Percentiles rank a stretch among this genome's conserved stretches.
These are phyloP conservation scores for Coemansia sp. DNA, from an alignment of 192 early-diverging fungal species.

Conservation along the genomic window DNA sequence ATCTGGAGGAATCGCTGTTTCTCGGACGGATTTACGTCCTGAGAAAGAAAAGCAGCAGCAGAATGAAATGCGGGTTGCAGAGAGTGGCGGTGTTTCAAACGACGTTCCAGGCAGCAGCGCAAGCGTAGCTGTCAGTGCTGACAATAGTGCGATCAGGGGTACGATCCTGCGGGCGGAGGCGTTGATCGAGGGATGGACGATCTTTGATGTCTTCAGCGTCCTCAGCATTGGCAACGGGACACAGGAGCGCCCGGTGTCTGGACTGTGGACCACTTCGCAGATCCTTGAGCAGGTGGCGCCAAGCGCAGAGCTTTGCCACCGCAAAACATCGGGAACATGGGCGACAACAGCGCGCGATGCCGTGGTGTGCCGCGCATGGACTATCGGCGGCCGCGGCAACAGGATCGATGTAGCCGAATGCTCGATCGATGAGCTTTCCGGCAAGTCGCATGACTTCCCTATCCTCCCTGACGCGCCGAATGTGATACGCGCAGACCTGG, in stretches of 20 bases:
- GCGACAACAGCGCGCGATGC: conserved; percentile 37
- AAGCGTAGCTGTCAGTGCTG: neutral
- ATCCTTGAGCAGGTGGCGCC: conserved; percentile 15
- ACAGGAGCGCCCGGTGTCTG: conserved; percentile 7
- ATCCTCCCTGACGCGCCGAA: neutral
- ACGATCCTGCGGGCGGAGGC: conserved; percentile 34
- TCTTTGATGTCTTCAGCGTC: conserved; percentile 43
- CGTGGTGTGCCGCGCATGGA: conserved; percentile 37
- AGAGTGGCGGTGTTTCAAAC: neutral
- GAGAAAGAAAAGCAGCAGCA: conserved; percentile 7
- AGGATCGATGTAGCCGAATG: conserved; percentile 49
- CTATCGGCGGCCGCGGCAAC: conserved; percentile 21
- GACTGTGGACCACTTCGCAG: conserved; percentile 27
- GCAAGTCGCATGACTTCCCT: neutral
- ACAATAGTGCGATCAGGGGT: neutral
- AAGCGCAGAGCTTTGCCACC: conserved; percentile 7
- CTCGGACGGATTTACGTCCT: conserved; percentile 13
- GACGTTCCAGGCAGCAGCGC: neutral
- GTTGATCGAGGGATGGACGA: conserved; percentile 42
- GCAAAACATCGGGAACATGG: conserved; percentile 27
- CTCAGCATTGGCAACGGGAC: neutral
- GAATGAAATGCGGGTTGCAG: neutral
- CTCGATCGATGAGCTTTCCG: conserved; percentile 13
- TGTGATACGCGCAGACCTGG: conserved; percentile 28
- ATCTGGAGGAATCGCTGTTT: conserved; percentile 17